Conservation (phyloP, 2,329 filamentous ascomycete genomes). For the Ceratocystis albifundus region DNA sequence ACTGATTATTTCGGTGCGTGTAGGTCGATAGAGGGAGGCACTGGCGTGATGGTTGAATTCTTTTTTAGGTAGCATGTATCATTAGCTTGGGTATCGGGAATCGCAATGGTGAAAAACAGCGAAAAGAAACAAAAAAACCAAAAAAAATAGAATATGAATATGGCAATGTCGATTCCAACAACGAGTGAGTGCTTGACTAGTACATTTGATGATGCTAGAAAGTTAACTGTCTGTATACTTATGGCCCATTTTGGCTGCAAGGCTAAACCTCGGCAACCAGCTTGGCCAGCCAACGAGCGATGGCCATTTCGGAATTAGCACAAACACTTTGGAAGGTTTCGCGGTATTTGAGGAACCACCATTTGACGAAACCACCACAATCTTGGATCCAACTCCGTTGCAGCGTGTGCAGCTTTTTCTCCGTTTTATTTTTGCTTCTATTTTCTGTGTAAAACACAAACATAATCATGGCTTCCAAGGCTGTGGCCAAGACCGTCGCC, state of each 20-base stretch:
- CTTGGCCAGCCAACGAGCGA: constrained; percentile 4
- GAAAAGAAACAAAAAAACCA: not conserved
- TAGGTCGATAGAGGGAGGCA: not conserved
- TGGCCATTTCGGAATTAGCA: constrained; percentile 15
- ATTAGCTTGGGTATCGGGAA: not conserved
- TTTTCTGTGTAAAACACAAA: constrained; percentile 25
- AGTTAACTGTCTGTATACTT: constrained; percentile 1
- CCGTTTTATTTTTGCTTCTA: not conserved
- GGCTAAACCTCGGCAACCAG: constrained; percentile 3
- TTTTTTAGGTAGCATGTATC: not conserved
- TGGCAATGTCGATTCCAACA: not conserved
- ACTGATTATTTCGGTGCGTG: not conserved
- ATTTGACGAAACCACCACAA: not conserved
- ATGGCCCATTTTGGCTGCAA: not conserved
- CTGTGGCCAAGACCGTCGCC: constrained; percentile 44
- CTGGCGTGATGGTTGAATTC: not conserved
- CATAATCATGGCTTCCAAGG: constrained; percentile 49
- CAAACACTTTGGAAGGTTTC: not conserved
- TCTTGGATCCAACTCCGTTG: not conserved
- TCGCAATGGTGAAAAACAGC: not conserved
- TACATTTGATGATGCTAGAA: not conserved
- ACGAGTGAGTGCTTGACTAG: not conserved
- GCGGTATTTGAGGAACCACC: not conserved
- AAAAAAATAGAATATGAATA: not conserved
- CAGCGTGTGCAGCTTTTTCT: not conserved